These are phyloP conservation scores for Pythium plurisporium DNA, from an alignment of 352 stramenopile genomes.

Conservation along the genomic window DNA sequence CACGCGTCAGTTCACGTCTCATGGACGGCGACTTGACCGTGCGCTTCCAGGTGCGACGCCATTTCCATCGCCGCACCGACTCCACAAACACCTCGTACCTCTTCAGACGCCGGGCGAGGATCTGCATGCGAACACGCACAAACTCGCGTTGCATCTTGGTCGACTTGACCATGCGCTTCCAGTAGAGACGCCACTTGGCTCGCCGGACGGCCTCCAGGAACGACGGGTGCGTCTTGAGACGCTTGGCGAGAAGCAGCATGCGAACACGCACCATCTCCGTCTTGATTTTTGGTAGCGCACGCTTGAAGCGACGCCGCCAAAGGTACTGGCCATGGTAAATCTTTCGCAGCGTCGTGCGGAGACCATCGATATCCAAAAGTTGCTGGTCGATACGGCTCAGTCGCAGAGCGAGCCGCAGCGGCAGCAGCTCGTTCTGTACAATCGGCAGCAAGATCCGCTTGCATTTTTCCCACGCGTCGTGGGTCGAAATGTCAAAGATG, in stretches of 20 bases:
- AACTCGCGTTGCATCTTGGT: background rate
- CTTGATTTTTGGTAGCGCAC: background rate
- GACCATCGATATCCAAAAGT: background rate
- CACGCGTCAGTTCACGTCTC: background rate
- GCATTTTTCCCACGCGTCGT: conserved; percentile 19
- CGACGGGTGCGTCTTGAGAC: background rate
- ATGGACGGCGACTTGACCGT: too few relatives aligned
- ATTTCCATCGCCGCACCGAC: background rate
- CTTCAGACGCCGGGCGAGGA: background rate
- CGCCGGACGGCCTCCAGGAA: background rate
- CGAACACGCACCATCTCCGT: background rate
- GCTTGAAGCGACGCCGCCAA: conserved; percentile 5
- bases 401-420: background rate
- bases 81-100: background rate
- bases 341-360: background rate
- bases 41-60: background rate
- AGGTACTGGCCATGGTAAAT: conserved; percentile 6
- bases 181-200: background rate
- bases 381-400: conserved; percentile 13
- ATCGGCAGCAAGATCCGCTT: background rate
- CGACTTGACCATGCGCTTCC: too few relatives aligned
- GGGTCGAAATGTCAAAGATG: conserved; percentile 25
- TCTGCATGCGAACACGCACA: background rate
- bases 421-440: background rate
- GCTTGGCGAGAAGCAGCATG: background rate